These are phyloP conservation scores for Prorocentrum cordatum DNA, from an alignment of 169 alveolate genomes.

Conservation along the genomic window DNA sequence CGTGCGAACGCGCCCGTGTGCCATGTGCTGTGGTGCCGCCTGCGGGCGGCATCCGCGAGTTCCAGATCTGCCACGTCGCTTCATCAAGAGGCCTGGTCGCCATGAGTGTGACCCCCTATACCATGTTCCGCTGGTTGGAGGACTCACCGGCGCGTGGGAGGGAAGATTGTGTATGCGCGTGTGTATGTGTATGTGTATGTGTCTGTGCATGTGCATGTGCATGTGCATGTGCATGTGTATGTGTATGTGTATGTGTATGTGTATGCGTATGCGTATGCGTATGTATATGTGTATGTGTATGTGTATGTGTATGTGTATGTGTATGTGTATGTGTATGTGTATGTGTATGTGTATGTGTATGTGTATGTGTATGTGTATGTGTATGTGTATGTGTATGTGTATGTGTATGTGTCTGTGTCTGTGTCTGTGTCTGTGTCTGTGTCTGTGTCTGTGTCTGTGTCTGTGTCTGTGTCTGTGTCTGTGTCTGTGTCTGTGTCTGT, in stretches of 20 bases:
- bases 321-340: background rate
- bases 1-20: too few species aligned
- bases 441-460: background rate
- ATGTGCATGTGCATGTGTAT: background rate
- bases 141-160: too few species aligned
- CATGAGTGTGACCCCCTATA: too few species aligned
- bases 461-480: background rate
- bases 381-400: background rate
- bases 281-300: background rate
- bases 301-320: background rate
- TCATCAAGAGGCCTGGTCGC: too few species aligned
- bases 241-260: background rate
- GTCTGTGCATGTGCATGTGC: background rate
- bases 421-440: background rate
- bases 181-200: background rate
- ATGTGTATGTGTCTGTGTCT: background rate
- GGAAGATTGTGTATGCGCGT: background rate
- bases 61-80: too few species aligned
- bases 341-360: background rate
- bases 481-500: background rate
- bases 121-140: too few species aligned
- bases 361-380: background rate
- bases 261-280: background rate
- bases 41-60: too few species aligned
- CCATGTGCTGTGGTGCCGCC: too few species aligned